A percentile compares a stretch with the other conserved stretches of the same genome.
These are phyloP conservation scores for cucumber (Cucumis sativus) DNA, from an alignment of 306 rosid genomes.

Conservation along the genomic window DNA sequence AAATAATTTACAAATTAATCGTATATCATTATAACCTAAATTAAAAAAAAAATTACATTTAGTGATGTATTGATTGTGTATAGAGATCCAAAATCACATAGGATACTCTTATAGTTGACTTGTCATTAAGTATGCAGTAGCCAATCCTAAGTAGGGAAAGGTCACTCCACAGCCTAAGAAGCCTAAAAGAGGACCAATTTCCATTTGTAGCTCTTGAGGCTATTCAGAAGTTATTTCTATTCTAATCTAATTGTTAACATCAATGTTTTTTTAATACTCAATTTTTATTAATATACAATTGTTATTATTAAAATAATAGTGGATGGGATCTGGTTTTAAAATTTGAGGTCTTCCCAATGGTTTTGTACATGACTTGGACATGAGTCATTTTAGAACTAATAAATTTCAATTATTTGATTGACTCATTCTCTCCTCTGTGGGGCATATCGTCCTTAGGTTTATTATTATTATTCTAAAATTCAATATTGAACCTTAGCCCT, in stretches of 20 bases:
- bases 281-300: too few relatives aligned
- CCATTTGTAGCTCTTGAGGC: not conserved
- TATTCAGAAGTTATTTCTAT: not conserved
- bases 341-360: not conserved
- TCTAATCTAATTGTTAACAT: not conserved
- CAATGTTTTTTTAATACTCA: not conserved
- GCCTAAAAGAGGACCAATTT: not conserved
- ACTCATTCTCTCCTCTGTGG: not conserved
- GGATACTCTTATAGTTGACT: not conserved
- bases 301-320: too few relatives aligned
- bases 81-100: not conserved
- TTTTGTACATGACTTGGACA: not conserved
- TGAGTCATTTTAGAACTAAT: not conserved
- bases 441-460: not conserved
- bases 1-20: too few relatives aligned
- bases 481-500: not conserved
- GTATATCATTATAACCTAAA: too few relatives aligned
- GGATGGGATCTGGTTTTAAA: not conserved
- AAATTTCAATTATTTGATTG: not conserved
- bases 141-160: slow-evolving; percentile 1
- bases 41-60: too few relatives aligned
- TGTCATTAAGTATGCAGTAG: not conserved
- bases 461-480: not conserved
- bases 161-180: not conserved
- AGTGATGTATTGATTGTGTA: not conserved